phyloP scores from a whole-genome alignment of 345 rosid species.

The Eucalyptus erythrocorys region DNA sequence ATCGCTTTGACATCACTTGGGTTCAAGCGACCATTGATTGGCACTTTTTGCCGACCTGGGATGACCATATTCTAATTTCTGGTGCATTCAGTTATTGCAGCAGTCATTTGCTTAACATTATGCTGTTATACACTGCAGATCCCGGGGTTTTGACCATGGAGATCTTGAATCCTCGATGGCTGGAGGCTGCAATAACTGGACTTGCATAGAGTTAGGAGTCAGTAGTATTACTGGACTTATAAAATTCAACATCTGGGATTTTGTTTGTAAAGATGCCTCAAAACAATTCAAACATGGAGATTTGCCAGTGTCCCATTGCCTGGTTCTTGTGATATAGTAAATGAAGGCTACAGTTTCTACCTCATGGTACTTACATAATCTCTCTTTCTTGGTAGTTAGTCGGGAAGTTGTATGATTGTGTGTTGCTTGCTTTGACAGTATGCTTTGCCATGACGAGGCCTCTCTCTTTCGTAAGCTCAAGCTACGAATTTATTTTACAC shows the following conservation, averaged over 20 bases:
- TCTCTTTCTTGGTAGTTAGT: neutral
- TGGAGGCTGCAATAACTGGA: neutral
- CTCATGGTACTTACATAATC: neutral
- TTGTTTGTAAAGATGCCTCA: neutral
- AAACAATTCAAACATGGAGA: neutral
- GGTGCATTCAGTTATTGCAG: neutral
- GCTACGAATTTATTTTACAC: too few relatives aligned
- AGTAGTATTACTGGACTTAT: neutral
- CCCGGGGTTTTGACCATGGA: neutral
- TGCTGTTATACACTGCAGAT: neutral
- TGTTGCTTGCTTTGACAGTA: neutral
- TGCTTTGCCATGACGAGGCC: neutral
- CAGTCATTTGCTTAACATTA: neutral
- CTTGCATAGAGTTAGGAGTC: neutral
- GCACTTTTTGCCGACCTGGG: neutral
- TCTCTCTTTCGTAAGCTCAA: too few relatives aligned
- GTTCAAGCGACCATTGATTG: neutral
- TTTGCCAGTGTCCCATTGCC: neutral
- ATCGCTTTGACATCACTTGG: neutral
- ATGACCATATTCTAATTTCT: neutral
- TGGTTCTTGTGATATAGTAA: neutral
- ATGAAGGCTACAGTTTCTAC: neutral
- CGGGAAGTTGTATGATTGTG: neutral
- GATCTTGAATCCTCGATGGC: neutral
- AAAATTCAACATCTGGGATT: neutral